These are phyloP conservation scores for Wickerhamiella sergipiensis DNA, from an alignment of 805 yeast species.

Conservation along the genomic window DNA sequence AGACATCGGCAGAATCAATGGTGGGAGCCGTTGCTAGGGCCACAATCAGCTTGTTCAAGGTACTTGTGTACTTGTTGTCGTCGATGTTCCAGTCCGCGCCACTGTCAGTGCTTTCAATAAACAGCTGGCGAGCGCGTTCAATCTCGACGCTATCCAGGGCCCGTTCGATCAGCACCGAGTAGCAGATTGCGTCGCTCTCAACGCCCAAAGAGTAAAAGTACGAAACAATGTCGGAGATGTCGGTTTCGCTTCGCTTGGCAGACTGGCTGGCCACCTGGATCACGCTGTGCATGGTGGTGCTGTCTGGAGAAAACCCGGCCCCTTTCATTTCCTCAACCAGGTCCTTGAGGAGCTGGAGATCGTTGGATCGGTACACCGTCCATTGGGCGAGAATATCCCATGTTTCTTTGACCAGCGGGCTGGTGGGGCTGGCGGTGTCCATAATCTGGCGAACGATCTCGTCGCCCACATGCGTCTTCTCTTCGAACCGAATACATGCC, in stretches of 20 bases:
- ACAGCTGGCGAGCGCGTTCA: constrained; percentile 24
- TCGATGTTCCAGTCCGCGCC: constrained; percentile 35
- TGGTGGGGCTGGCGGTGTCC: constrained; percentile 1
- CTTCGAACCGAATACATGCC: constrained; percentile 19
- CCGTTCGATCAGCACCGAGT: constrained; percentile 26
- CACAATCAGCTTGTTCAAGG: constrained; percentile 22
- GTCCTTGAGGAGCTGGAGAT: constrained; percentile 6
- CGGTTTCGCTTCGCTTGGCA: constrained; percentile 18
- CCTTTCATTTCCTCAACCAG: constrained; percentile 12
- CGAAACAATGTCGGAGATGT: constrained; percentile 16
- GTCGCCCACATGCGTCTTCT: constrained; percentile 7
- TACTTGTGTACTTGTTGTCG: constrained; percentile 13
- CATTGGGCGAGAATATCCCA: constrained; percentile 27
- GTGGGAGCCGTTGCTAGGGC: constrained; percentile 20
- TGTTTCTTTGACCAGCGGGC: constrained; percentile 20
- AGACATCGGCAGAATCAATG: constrained; percentile 18
- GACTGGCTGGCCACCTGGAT: constrained; percentile 18
- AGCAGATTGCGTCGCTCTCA: constrained; percentile 27
- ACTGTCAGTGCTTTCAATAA: constrained; percentile 25
- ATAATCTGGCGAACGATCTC: constrained; percentile 5
- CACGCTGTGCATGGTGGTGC: constrained; percentile 17
- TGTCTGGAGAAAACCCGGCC: constrained; percentile 15
- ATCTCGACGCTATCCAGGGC: constrained; percentile 21
- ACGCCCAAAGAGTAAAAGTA: constrained; percentile 24
- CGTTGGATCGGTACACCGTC: constrained; percentile 18